A percentile compares a stretch with the other conserved stretches of the same genome.
Evolutionary conservation across 2,329 filamentous ascomycete species (phyloP).

Genomic region (Trichoderma atroviride): DNA sequence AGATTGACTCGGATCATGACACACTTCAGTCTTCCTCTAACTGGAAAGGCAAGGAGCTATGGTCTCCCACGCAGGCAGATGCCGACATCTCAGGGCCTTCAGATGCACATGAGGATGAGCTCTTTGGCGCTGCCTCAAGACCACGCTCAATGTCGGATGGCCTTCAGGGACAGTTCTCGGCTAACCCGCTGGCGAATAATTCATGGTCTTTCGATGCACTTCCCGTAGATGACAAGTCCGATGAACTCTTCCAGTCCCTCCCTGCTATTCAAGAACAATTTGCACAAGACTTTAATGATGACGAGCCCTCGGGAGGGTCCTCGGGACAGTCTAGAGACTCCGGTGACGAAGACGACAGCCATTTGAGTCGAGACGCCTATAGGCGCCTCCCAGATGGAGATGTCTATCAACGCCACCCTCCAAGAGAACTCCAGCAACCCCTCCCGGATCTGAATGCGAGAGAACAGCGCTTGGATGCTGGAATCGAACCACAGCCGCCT

Average conservation of each 20-base stretch:
- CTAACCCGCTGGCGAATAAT: constrained; percentile 61
- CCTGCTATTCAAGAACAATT: neutral
- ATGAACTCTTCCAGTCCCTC: neutral
- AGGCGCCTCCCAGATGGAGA: constrained; percentile 3
- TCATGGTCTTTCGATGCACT: constrained; percentile 61
- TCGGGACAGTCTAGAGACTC: neutral
- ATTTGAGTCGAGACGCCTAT: neutral
- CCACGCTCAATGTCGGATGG: constrained; percentile 62
- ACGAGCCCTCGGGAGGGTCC: neutral
- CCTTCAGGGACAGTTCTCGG: constrained; percentile 46
- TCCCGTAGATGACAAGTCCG: constrained; percentile 31
- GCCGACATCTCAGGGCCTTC: constrained; percentile 22
- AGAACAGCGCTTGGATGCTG: constrained; percentile 9
- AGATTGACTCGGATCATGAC: constrained; percentile 4
- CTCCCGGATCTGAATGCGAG: neutral
- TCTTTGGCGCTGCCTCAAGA: constrained; percentile 37
- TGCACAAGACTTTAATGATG: neutral
- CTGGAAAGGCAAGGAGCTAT: constrained; percentile 36
- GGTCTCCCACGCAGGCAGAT: constrained; percentile 25
- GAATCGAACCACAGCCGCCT: constrained; percentile 5
- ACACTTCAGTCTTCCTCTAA: neutral
- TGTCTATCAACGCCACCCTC: neutral
- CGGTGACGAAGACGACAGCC: neutral
- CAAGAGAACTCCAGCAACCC: neutral
- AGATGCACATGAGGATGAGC: constrained; percentile 25